These are phyloP conservation scores for Viridothelium virens DNA, from an alignment of 495 filamentous ascomycete species.

Conservation along the genomic window DNA sequence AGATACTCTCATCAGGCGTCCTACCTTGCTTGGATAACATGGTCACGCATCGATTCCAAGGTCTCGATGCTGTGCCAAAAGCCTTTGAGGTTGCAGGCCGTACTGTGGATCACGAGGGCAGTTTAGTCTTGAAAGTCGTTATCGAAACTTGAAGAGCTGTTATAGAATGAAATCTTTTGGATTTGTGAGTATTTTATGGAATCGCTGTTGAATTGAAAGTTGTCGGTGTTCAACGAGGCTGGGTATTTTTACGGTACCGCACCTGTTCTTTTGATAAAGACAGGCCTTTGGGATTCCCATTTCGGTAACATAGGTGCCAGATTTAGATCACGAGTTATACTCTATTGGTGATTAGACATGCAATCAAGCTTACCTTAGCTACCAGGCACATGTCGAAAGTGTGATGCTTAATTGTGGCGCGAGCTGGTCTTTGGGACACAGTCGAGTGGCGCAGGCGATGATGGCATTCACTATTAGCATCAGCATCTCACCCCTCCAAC, in stretches of 20 bases:
- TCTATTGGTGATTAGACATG: too few relatives aligned
- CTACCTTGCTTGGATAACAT: conserved; percentile 52
- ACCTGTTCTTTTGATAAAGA: too few relatives aligned
- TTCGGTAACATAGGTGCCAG: too few relatives aligned
- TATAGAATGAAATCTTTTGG: too few relatives aligned
- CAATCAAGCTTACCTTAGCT: too few relatives aligned
- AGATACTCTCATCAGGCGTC: conserved; percentile 54
- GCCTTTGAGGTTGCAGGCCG: conserved; percentile 78
- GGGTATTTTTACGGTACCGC: too few relatives aligned
- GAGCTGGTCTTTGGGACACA: not conserved
- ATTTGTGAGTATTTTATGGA: not conserved
- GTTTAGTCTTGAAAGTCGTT: conserved; percentile 77
- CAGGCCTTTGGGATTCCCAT: too few relatives aligned
- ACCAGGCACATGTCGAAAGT: not conserved
- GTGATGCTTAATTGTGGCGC: not conserved
- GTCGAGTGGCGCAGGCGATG: not conserved
- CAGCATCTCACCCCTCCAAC: too few relatives aligned
- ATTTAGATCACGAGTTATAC: too few relatives aligned
- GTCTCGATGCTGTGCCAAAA: conserved; percentile 54
- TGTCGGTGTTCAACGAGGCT: not conserved
- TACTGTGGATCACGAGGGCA: conserved; percentile 65
- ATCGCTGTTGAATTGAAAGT: not conserved
- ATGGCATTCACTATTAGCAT: not conserved
- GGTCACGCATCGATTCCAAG: conserved; percentile 71
- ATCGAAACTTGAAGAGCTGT: conserved; percentile 44